Evolutionary conservation across 2,329 filamentous ascomycete genomes (phyloP), one percentile per base, ranked within the genome.

Genomic region (Aspergillus intermedius): DNA sequence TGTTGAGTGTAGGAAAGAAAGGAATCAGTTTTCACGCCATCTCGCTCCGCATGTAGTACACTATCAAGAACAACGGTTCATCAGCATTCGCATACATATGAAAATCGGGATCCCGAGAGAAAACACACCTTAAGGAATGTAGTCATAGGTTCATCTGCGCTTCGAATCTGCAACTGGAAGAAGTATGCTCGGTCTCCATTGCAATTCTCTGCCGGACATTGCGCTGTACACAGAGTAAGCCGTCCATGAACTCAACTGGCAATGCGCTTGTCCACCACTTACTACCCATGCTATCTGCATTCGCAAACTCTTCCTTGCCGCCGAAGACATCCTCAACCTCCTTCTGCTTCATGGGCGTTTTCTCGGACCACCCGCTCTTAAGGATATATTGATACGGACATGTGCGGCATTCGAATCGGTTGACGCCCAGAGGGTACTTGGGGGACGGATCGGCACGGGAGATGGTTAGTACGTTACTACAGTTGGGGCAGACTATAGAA

Each of bases 131-230:
- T 93, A 73, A 86, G 94, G 72, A 97, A 97, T 52, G 84, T 91
- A 57, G 93, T 98, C 87, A 95, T 96, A 52, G 93, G 93, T 77
- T 98, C 93, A 73, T 98, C 93, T 46, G 93, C 93, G 76, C 89
- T 95, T 60, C 93, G 84, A 72, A 97, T 97, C 78, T 98, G 93
- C 60, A 97, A 83, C 77, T 95, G 89, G 76, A 91, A 95, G 75
- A 91, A 97, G 55, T 91, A 94, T 3, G 93, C 93, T 74, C 89
- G 83, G 52, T 82, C 79, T 54, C 89, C 89, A 63, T 87, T 79
- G 75, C 93, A 98, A 49, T 78, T 78, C 37, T 90, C 83, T 54
- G 83, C 83, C 22, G 87, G 83, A 69, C 93, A 98, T 78, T 93
- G 88, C 44, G 86, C 86, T 81, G 60, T 35, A 51, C 10, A 30